These are phyloP conservation scores for Endoconidiophora laricicola DNA, from an alignment of 2,329 filamentous ascomycete genomes.

Conservation along the genomic window DNA sequence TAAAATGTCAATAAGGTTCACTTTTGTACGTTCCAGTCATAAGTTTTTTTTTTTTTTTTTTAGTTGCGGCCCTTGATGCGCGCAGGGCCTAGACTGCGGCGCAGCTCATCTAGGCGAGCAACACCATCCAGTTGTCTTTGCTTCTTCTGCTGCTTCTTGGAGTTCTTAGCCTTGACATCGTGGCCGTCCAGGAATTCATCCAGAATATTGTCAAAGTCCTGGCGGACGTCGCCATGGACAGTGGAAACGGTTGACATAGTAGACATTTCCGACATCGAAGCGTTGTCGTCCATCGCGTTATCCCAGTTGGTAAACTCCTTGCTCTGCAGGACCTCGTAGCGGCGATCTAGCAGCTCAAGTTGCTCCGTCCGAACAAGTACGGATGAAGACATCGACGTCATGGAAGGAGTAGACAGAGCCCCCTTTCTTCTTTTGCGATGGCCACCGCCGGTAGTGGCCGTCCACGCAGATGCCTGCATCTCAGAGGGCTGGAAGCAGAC, in stretches of 20 bases:
- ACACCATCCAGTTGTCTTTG: conserved; percentile 66
- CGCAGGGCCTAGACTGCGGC: conserved; percentile 62
- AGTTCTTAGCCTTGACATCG: conserved; percentile 32
- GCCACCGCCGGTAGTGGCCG: conserved; percentile 62
- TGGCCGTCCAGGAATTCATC: conserved; percentile 70
- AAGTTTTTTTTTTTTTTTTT: not conserved
- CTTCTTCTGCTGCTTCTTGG: conserved; percentile 61
- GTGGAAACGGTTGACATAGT: conserved; percentile 47
- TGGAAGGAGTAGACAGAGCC: conserved; percentile 71
- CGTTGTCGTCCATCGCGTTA: conserved; percentile 25
- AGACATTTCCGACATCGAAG: conserved; percentile 39
- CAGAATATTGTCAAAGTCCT: conserved; percentile 78
- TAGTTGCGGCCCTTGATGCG: conserved; percentile 29
- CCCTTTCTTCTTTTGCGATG: conserved; percentile 90
- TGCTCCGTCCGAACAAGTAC: conserved; percentile 78
- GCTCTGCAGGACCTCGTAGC: conserved; percentile 74
- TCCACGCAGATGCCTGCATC: conserved; percentile 53
- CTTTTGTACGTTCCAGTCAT: not conserved
- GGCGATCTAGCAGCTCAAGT: conserved; percentile 65
- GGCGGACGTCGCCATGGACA: conserved; percentile 49
- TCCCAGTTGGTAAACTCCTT: conserved; percentile 44
- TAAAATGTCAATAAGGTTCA: too few species aligned
- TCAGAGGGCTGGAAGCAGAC: conserved; percentile 36
- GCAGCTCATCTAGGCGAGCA: conserved; percentile 79
- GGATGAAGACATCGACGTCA: conserved; percentile 84